A percentile compares a stretch with the other conserved stretches of the same genome.
Conservation (phyloP, 495 filamentous ascomycete species). For the Penicillium canescens region DNA sequence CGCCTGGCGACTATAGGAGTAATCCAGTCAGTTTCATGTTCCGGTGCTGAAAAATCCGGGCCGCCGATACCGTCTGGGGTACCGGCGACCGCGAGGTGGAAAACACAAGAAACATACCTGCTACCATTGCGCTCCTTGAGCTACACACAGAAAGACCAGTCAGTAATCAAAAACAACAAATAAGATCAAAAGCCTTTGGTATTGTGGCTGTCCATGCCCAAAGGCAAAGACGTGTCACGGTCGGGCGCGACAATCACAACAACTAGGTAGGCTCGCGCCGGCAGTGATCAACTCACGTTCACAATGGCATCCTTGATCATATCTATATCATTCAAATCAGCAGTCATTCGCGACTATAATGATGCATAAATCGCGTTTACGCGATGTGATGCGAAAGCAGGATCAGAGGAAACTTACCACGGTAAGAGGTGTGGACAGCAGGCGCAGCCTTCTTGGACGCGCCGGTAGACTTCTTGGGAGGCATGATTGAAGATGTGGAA, state of each 20-base stretch:
- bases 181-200: conserved; percentile 16
- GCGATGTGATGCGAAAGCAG: conserved; percentile 45
- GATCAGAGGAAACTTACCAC: conserved; percentile 56
- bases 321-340: conserved; percentile 55
- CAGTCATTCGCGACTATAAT: conserved; percentile 44
- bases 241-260: conserved; percentile 45
- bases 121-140: conserved; percentile 66
- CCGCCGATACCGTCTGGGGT: background rate
- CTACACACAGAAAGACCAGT: conserved; percentile 40
- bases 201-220: conserved; percentile 26
- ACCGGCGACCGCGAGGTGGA: conserved; percentile 10
- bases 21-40: conserved; percentile 15
- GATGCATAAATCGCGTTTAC: conserved; percentile 27
- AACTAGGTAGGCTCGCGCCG: conserved; percentile 20
- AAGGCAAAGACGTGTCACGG: conserved; percentile 41
- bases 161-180: conserved; percentile 28
- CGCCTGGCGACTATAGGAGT: conserved; percentile 72
- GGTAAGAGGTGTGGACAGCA: conserved; percentile 58
- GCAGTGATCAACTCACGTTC: conserved; percentile 58
- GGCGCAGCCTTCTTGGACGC: conserved; percentile 53
- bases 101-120: conserved; percentile 51
- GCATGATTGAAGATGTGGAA: conserved; percentile 38
- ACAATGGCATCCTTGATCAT: conserved; percentile 72
- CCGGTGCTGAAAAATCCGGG: background rate
- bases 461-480: conserved; percentile 54